Evolutionary conservation across 805 yeast species (phyloP), one percentile per base, ranked within the genome.

Genomic region (Tetrapisispora namnaoensis): DNA sequence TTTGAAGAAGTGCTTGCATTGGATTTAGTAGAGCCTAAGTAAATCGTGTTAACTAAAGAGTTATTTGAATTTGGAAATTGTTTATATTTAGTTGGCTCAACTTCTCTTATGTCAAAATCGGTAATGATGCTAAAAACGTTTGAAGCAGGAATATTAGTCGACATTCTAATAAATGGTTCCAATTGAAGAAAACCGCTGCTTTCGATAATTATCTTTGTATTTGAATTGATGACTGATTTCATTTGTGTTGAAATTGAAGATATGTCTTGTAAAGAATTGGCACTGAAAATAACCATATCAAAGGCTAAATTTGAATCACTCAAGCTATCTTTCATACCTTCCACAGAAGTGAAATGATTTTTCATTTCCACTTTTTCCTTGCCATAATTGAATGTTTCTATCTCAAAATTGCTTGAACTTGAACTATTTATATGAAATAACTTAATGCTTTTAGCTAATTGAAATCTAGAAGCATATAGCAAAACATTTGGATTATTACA

Each of bases 141-240:
- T 50, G 66, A 49, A 24, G 62, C 53, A 54, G 71, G 52, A 57
- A 58, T 32, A 66, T 66, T 62, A 50, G 71, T 62, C 18, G 71
- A 69, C 61, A 77, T 68, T 54, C 69, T 71, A 37, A 82, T 74
- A 60, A 83, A 83, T 8, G 86, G 84, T 62, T 85, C 91, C 46
- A 85, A 63, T 61, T 82, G 82, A 49, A 85, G 77, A 60, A 77
- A 84, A 4, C 87, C 86, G 1, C 87, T 78, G 44, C 82, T 76
- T 65, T 85, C 95, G 36, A 85, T 67, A 24, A 84, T 67, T 2
- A 85, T 67, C 34, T 80, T 68, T 24, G 88, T 74, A 38, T 61
- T 74, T 52, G 62, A 62, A 45, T 66, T 67, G 36, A 77, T 53
- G 24, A 72, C 51, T 0, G 71, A 61, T 6, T 66, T 55, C 42